Evolutionary conservation across 2,329 filamentous ascomycete species (phyloP), one percentile per base, ranked within the genome.

Genomic region (Trichoderma pleuroti): DNA sequence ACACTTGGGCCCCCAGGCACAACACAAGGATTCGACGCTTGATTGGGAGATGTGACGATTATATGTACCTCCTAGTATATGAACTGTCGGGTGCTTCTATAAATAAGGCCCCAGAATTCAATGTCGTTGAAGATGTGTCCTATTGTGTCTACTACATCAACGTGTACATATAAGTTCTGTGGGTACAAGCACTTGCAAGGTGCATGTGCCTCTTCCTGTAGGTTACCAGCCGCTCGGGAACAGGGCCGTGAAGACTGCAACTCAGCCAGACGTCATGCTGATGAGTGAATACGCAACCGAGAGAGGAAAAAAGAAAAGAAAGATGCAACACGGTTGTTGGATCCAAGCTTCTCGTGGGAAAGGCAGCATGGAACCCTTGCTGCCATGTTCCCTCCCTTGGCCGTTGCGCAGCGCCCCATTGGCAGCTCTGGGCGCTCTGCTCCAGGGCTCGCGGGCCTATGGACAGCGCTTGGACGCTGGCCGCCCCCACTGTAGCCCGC

Each of bases 361-460:
- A 52, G 46, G 46, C 46, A 24, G 21, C 56, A 16, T 42, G 62
- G 39, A 61, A 34, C 49, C 5, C n/a, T 28, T 49, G 32, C n/a
- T 49, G 42, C n/a, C 42, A 46, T 46, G 68, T n/a, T 28, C 61
- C 36, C 61, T 60, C 54, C 52, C 32, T 28, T 46, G 21, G 54
- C 52, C 54, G 26, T 46, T 46, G n/a, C 14, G 52, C 60, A 28
- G 52, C 28, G 36, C 36, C 67, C 59, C 59, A 63, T 68, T 61
- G 56, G 67, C 59, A 42, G 18, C 28, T 60, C 28, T 64, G 26
- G 52, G 61, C 61, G n/a, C 32, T 68, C 30, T 39, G 54, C 30
- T 59, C 54, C 52, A 70, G 64, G 61, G 62, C 52, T 57, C 30
- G 46, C 61, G 61, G 62, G 57, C 67, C 67, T 63, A 30, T 64